Evolutionary conservation across 129 eudicot genomes (phyloP).

Genomic region (Chrysanthemum seticuspe): DNA sequence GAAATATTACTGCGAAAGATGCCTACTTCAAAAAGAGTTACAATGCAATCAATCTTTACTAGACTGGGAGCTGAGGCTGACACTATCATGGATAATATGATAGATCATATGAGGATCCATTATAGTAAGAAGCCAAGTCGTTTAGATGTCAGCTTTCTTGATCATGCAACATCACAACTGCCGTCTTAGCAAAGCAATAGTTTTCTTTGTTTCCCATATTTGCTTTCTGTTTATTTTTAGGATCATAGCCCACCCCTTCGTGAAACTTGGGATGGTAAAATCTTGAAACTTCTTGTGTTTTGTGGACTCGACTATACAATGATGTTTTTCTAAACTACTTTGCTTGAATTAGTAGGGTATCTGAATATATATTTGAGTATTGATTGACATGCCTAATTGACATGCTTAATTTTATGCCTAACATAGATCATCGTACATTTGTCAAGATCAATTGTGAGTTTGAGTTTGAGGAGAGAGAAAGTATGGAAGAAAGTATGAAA

Average conservation of each 20-base stretch:
- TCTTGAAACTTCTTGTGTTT: no score
- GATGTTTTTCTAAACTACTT: no score
- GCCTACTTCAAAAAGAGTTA: not conserved
- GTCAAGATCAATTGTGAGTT: no score
- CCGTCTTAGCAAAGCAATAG: not conserved
- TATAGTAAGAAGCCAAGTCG: not conserved
- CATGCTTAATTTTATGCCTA: no score
- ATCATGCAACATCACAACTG: not conserved
- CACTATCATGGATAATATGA: not conserved
- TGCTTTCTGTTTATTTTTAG: no score
- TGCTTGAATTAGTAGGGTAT: no score
- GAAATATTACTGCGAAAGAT: not conserved
- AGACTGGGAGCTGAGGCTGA: not conserved
- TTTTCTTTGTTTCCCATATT: not conserved
- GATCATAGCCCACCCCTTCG: not conserved
- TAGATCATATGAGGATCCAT: not conserved
- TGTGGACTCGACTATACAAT: no score
- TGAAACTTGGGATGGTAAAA: not conserved
- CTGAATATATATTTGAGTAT: no score
- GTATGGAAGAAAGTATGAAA: no score
- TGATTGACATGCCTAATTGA: no score
- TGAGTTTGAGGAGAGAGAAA: no score
- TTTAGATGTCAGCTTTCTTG: not conserved
- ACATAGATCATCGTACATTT: no score
- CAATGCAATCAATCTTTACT: not conserved